A percentile compares a stretch with the other conserved stretches of the same genome.
phyloP scores from a whole-genome alignment of 2,329 filamentous ascomycete genomes.

The Clonostachys sp. region DNA sequence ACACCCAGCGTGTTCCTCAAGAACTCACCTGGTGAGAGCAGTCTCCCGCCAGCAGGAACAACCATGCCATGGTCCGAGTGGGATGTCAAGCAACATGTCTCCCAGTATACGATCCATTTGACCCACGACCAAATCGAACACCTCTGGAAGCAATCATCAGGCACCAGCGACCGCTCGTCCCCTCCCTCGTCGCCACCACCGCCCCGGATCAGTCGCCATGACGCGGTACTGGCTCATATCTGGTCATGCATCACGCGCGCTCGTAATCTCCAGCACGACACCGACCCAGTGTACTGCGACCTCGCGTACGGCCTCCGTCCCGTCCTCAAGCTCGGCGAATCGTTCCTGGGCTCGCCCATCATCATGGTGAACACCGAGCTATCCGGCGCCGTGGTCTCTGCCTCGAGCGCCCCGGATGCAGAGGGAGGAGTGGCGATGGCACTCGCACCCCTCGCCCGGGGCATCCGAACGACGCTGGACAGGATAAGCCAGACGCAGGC shows the following conservation, averaged over 20 bases:
- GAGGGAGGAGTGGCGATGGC: background rate
- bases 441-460: background rate
- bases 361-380: constrained; percentile 14
- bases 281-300: constrained; percentile 9
- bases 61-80: constrained; percentile 16
- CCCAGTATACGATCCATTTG: constrained; percentile 12
- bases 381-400: background rate
- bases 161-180: too few relatives aligned
- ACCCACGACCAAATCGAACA: constrained; percentile 6
- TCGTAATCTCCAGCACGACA: constrained; percentile 4
- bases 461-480: constrained; percentile 10
- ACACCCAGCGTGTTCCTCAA: constrained; percentile 4
- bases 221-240: constrained; percentile 13
- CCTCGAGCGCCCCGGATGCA: background rate
- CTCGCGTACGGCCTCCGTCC: constrained; percentile 10
- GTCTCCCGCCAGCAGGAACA: constrained; percentile 2
- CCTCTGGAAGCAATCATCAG: constrained; percentile 2
- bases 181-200: background rate
- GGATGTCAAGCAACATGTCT: constrained; percentile 10
- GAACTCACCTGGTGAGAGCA: background rate
- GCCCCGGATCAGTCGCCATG: constrained; percentile 10
- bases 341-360: constrained; percentile 12
- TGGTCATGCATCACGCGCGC: constrained; percentile 16
- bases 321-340: constrained; percentile 4
- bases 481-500: background rate